Base-by-base conservation (phyloP, 306 rosid species). In the Quillaja saponaria region DNA sequence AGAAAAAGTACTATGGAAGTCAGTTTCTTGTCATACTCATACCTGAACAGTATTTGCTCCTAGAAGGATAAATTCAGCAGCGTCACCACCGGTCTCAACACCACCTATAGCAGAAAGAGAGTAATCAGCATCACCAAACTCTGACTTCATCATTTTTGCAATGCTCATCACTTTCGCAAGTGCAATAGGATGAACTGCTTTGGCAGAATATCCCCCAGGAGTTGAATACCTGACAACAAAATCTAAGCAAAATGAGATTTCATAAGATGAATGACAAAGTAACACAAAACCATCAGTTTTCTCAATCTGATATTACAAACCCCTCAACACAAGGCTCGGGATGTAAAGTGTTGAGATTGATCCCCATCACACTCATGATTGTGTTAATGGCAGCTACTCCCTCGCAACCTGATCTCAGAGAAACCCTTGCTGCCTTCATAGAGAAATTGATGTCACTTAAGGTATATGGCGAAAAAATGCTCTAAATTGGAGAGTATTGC, bases 241-340 rank as follows among this genome's bases (percentile, higher is more conserved):
- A 62, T 72, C 50, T 40, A 15, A 63, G 66, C 49, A 55, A 25
- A n/a, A 57, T 75, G 41, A 79, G 56, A 12, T 56, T 14, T 58
- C 18, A 31, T 48, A 40, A 37, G 49, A 55, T 49, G 34, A 72
- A 57, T 21, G 69, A 39, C 48, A 40, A 37, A 57, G 13, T 34
- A 76, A 63, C 18, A 52, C 31, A 37, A 71, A 79, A 44, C 42
- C 11, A 61, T n/a, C 61, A 61, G 49, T 33, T 59, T 54, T 48
- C 25, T 15, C 16, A 28, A 42, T 47, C 74, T 54, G 40, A 75
- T 71, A 71, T 71, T 60, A 56, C 86, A 60, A 61, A 88, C 99
- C 96, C 99, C 81, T 92, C 99, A 13, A 92, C 99, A 54, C 94
- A 88, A 65, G 99, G 99, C 82, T 92, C 99, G 0, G 99, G 99